These are phyloP conservation scores for Albifimbria verrucaria DNA, from an alignment of 2,329 filamentous ascomycete species.

Conservation along the genomic window DNA sequence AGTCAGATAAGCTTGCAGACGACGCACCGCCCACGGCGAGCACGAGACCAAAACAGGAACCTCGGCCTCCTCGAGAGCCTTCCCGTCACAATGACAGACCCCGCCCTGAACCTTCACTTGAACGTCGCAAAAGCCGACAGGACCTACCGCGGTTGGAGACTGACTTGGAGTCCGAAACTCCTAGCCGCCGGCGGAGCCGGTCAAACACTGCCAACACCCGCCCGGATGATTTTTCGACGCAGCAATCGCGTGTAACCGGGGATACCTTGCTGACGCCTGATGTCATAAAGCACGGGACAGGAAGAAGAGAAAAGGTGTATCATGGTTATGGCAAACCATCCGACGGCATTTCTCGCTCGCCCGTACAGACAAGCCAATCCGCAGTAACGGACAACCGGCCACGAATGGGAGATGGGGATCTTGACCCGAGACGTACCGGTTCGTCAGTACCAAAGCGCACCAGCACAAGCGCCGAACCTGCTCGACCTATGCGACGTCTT, in stretches of 20 bases:
- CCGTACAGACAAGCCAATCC: slow-evolving; percentile 26
- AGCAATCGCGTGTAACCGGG: slow-evolving; percentile 21
- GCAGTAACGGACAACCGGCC: slow-evolving; percentile 21
- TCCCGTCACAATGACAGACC: neutral
- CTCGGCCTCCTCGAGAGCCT: neutral
- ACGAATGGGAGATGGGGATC: slow-evolving; percentile 17
- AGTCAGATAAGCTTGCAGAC: slow-evolving; percentile 3
- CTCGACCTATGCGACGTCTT: slow-evolving; percentile 20
- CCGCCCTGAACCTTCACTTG: slow-evolving; percentile 13
- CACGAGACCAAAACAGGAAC: neutral
- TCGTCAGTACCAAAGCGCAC: slow-evolving; percentile 23
- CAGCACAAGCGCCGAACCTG: slow-evolving; percentile 21
- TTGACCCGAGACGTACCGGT: slow-evolving; percentile 21
- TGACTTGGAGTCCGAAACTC: slow-evolving; percentile 23
- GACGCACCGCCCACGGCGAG: too few relatives aligned
- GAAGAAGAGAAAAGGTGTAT: slow-evolving; percentile 41
- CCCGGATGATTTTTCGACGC: slow-evolving; percentile 28
- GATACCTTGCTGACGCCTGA: slow-evolving; percentile 39
- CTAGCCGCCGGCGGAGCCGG: slow-evolving; percentile 28
- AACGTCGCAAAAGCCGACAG: slow-evolving; percentile 29
- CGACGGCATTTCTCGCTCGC: slow-evolving; percentile 15
- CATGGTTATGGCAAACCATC: slow-evolving; percentile 22
- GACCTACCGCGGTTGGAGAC: slow-evolving; percentile 45
- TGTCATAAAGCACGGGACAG: slow-evolving; percentile 36
- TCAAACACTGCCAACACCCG: slow-evolving; percentile 30